Evolutionary conservation across 208 protist species (phyloP).

Genomic region (Crithidia sp.): DNA sequence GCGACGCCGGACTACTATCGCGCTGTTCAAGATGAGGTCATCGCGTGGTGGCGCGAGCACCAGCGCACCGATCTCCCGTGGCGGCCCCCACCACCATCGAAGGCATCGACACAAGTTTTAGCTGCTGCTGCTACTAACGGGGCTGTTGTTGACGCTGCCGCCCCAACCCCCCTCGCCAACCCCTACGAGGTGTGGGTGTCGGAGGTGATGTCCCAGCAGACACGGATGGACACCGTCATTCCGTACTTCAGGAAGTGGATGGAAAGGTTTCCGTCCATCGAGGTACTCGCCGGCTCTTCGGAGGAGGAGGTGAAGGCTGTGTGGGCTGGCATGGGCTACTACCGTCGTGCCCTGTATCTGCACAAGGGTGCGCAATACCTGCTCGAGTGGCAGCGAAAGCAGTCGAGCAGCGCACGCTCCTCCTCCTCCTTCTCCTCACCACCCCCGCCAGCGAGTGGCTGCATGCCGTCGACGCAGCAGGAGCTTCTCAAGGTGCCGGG

Average conservation of each 20-base stretch:
- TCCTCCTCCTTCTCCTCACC: not conserved
- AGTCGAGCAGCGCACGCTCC: not conserved
- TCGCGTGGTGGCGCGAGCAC: slow-evolving; percentile 41
- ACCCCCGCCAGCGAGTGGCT: not conserved
- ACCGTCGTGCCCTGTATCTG: slow-evolving; percentile 87
- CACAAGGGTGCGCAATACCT: slow-evolving; percentile 89
- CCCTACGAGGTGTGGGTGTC: slow-evolving; percentile 94
- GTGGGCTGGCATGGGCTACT: slow-evolving; percentile 95
- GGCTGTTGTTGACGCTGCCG: not conserved
- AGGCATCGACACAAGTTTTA: not conserved
- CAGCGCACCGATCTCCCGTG: slow-evolving; percentile 46
- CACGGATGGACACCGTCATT: slow-evolving; percentile 92
- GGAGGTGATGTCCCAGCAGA: slow-evolving; percentile 97
- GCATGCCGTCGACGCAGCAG: slow-evolving; percentile 30
- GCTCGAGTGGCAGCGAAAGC: slow-evolving; percentile 40
- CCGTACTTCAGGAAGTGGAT: slow-evolving; percentile 92
- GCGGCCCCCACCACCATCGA: slow-evolving; percentile 1
- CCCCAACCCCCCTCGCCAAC: slow-evolving; percentile 33
- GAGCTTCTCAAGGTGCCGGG: slow-evolving; percentile 85
- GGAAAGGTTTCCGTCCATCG: slow-evolving; percentile 81
- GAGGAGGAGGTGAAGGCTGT: slow-evolving; percentile 86
- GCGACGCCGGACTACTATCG: slow-evolving; percentile 32
- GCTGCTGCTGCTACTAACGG: slow-evolving; percentile 13
- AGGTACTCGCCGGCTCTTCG: slow-evolving; percentile 68
- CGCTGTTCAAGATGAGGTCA: slow-evolving; percentile 34